A percentile compares a stretch with the other conserved stretches of the same genome.
Evolutionary conservation across 495 filamentous ascomycete species (phyloP).

Genomic region (Xylaria intraflava): DNA sequence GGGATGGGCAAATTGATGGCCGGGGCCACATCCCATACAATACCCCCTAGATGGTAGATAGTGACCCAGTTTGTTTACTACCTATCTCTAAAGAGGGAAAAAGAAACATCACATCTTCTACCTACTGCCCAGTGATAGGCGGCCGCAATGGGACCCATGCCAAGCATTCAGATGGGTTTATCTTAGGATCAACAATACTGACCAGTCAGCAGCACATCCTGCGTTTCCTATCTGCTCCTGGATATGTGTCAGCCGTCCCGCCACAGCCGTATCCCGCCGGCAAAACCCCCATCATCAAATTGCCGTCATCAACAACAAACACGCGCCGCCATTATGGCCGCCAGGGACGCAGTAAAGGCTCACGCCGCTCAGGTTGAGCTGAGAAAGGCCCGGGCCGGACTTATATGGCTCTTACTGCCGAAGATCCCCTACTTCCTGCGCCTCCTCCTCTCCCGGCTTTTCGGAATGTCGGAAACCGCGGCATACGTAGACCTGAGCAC

Average conservation of each 20-base stretch:
- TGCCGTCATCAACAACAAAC: not conserved
- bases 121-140: too few relatives aligned
- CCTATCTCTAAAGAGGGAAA: not conserved
- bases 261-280: not conserved
- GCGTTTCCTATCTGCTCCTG: too few relatives aligned
- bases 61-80: too few relatives aligned
- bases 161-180: too few relatives aligned
- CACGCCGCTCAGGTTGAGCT: not conserved
- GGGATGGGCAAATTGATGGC: too few relatives aligned
- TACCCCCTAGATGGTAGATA: too few relatives aligned
- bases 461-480: constrained; percentile 58
- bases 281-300: not conserved
- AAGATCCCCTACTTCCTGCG: constrained; percentile 62
- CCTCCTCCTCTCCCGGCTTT: constrained; percentile 58
- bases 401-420: constrained; percentile 44
- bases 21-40: too few relatives aligned
- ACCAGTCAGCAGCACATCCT: not conserved
- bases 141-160: too few relatives aligned
- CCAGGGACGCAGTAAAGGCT: not conserved
- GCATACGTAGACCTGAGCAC: constrained; percentile 76
- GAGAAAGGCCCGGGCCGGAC: constrained; percentile 16
- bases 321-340: not conserved
- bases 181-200: too few relatives aligned
- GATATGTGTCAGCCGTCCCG: too few relatives aligned
- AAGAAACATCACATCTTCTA: not conserved